Evolutionary conservation across 1,284 basidiomycete genomes (phyloP).

Genomic region (Ustilago curta): DNA sequence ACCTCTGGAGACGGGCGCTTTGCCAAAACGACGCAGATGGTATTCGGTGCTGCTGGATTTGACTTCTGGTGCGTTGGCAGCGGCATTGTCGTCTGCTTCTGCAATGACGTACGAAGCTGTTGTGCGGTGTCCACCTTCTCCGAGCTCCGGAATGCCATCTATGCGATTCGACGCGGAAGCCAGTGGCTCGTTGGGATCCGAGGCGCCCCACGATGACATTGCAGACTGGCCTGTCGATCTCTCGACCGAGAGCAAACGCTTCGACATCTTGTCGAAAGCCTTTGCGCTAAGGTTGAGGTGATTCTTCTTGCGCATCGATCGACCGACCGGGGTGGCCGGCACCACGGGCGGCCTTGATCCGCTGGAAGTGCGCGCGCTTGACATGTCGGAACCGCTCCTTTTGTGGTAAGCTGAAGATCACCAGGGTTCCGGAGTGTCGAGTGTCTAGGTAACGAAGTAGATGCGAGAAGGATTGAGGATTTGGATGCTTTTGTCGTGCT

Average conservation of each 20-base stretch:
- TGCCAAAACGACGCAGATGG: conserved; percentile 43
- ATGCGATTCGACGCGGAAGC: conserved; percentile 34
- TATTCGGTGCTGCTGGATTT: conserved; percentile 51
- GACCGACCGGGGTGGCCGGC: conserved; percentile 44
- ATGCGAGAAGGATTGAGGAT: neutral
- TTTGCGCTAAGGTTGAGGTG: conserved; percentile 59
- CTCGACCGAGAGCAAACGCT: conserved; percentile 46
- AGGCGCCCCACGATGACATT: conserved; percentile 33
- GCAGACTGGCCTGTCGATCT: conserved; percentile 35
- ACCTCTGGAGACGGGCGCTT: conserved; percentile 44
- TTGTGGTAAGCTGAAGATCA: neutral
- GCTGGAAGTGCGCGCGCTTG: conserved; percentile 38
- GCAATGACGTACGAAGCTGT: conserved; percentile 49
- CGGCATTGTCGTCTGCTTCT: conserved; percentile 39
- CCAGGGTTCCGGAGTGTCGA: neutral
- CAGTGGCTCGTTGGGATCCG: conserved; percentile 32
- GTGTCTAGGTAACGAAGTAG: conserved; percentile 2
- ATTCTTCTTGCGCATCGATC: conserved; percentile 49
- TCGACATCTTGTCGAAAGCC: conserved; percentile 61
- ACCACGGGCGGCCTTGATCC: conserved; percentile 46
- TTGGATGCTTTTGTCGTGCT: too few species aligned
- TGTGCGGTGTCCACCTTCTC: conserved; percentile 46
- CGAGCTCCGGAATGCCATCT: conserved; percentile 42
- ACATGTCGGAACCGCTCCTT: conserved; percentile 13
- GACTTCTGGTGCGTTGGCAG: conserved; percentile 19